Conservation (phyloP, 768 basidiomycete species). For the Sporobolomyces phaffii region DNA sequence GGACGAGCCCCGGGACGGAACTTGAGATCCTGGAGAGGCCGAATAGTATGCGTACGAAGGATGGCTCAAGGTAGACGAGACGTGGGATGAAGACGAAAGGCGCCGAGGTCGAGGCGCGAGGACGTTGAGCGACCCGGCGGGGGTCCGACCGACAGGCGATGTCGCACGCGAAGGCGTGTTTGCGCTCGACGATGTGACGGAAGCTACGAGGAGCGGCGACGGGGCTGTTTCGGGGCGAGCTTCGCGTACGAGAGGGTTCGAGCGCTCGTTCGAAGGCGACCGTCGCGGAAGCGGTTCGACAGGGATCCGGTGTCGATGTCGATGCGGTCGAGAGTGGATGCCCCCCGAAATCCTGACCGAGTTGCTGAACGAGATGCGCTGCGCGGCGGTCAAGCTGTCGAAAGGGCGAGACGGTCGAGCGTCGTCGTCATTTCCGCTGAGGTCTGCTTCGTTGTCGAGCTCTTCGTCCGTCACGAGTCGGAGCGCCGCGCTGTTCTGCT, state of each 20-base stretch:
- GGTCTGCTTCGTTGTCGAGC: background rate
- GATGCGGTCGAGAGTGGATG: conserved; percentile 2
- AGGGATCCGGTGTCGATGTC: background rate
- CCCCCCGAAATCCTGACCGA: conserved; percentile 27
- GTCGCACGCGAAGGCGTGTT: conserved; percentile 10
- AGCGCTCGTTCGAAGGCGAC: background rate
- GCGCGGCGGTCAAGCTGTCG: background rate
- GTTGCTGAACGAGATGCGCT: conserved; percentile 28
- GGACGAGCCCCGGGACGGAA: conserved; percentile 23
- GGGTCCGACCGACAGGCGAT: background rate
- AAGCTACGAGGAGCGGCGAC: conserved; percentile 7
- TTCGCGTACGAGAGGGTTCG: background rate
- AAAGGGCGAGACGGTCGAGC: background rate
- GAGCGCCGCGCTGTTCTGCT: background rate
- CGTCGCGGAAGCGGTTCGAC: background rate
- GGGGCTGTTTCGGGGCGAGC: conserved; percentile 3
- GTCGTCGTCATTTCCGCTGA: background rate
- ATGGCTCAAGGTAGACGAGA: background rate
- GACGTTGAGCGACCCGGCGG: background rate
- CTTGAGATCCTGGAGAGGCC: conserved; percentile 24
- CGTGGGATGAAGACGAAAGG: background rate
- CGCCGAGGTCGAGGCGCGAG: conserved; percentile 9
- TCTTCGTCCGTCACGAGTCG: background rate
- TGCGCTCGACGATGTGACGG: background rate
- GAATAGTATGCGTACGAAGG: background rate